phyloP scores from a whole-genome alignment of 192 early-diverging fungal genomes.

The Umbelopsis ramanniana region DNA sequence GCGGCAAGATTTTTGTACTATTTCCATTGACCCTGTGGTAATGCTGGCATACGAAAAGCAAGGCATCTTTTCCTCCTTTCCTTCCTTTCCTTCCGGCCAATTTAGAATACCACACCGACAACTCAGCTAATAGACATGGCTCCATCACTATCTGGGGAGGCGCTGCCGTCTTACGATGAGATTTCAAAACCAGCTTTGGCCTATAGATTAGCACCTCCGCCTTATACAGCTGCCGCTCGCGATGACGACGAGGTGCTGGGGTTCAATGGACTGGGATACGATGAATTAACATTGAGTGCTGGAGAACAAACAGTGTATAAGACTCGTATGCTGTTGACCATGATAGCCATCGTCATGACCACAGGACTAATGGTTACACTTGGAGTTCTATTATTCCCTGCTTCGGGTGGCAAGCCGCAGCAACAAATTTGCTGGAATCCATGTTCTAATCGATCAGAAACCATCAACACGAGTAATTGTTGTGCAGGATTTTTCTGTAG shows the following conservation, averaged over 20 bases:
- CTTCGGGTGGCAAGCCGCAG: not conserved
- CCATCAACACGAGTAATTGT: not conserved
- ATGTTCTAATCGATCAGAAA: not conserved
- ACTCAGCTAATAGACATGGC: conserved; percentile 13
- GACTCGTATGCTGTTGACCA: not conserved
- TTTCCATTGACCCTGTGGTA: not conserved
- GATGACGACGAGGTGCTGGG: not conserved
- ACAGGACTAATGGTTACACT: not conserved
- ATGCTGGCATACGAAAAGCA: not conserved
- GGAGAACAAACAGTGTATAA: not conserved
- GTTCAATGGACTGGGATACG: not conserved
- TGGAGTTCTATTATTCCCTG: conserved; percentile 8
- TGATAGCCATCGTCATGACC: not conserved
- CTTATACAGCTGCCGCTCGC: not conserved
- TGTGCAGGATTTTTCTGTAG: conserved; percentile 3
- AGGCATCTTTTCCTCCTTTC: not conserved
- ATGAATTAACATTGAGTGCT: not conserved
- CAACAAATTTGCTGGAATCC: conserved; percentile 3
- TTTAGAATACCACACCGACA: not conserved
- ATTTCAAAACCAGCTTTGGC: conserved; percentile 22
- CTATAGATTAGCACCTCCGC: not conserved
- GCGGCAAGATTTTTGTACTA: conserved; percentile 10
- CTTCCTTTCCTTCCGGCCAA: not conserved
- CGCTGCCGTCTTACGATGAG: not conserved
- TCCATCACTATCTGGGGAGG: conserved; percentile 1